Base-by-base conservation (phyloP, 495 filamentous ascomycete genomes). In the Aspergillus egyptiacus region DNA sequence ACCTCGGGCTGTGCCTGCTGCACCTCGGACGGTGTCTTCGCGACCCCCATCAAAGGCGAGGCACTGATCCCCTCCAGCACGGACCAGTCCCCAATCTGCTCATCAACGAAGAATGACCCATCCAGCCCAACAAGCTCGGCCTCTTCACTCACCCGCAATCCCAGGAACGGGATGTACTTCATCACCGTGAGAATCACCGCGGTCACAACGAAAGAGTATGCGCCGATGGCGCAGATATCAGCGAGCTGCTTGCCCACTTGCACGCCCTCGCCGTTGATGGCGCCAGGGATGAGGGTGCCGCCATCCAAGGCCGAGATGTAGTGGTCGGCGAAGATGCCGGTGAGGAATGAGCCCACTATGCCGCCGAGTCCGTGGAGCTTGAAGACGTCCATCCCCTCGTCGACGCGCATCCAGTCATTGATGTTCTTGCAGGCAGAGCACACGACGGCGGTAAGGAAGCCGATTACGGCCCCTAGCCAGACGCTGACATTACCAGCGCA, bases 301-400 rank as follows among this genome's bases (percentile, higher is more conserved):
- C 78, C 75, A 41, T 82, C 76, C 18, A 80, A 63, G 6, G 61
- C 57, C 2, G 67, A 68, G 28, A 72, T 59, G n/a, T 63, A 68
- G 15, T 60, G 43, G 20, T 60, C 64, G n/a, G 81, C 79, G 50
- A 83, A 83, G 40, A 83, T 74, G 0, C 80, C 79, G 0, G 79
- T 83, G 38, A 83, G 56, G 58, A 84, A 78, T n/a, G 71, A 68
- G 3, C 81, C 81, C 19, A 77, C 64, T 65, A 81, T 78, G 1
- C 81, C 81, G 20, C 80, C 81, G 27, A 81, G 61, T 10, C 77
- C 80, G 57, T 84, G 79, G 19, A 82, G 71, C 50, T 79, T 80
- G 64, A 83, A 83, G 15, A 84, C 78, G 48, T 82, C 77, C 65
- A 83, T 69, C 2, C 77, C 75, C 46, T 83, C 79, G 54, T 84